These are phyloP conservation scores for Flaveria ramosissima DNA, from an alignment of 129 eudicot genomes.

Conservation along the genomic window DNA sequence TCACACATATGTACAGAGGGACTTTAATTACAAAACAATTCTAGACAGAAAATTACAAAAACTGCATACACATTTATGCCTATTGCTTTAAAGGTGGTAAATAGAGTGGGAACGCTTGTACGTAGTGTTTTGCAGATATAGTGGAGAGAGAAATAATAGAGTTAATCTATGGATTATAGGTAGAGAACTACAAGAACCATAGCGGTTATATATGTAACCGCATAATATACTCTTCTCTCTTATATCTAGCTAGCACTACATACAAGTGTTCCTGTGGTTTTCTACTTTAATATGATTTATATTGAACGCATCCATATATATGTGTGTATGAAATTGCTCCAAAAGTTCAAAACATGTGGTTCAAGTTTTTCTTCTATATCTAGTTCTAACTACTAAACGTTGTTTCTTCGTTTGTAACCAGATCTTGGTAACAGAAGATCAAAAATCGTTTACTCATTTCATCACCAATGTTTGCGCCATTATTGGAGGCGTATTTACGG, in stretches of 20 bases:
- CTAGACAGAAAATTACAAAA: background rate
- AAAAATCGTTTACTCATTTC: conserved; percentile 69
- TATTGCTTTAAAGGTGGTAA: background rate
- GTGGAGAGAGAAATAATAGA: too few relatives aligned
- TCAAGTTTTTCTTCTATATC: background rate
- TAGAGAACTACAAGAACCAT: background rate
- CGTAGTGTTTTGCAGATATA: too few relatives aligned
- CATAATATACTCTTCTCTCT: too few relatives aligned
- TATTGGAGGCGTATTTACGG: conserved; percentile 90
- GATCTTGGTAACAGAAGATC: conserved; percentile 60
- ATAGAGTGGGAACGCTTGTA: background rate
- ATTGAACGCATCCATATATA: background rate
- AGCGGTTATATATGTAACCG: background rate
- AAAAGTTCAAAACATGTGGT: background rate
- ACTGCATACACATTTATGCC: background rate
- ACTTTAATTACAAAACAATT: background rate
- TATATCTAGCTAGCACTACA: background rate
- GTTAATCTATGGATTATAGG: background rate
- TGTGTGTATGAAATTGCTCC: background rate
- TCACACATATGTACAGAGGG: background rate
- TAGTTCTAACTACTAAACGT: background rate
- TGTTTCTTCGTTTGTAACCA: conserved; percentile 23
- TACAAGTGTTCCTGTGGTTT: background rate
- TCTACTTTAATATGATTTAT: background rate
- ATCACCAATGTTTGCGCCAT: conserved; percentile 79